A percentile compares a stretch with the other conserved stretches of the same genome.
Evolutionary conservation across 495 filamentous ascomycete genomes (phyloP).

Genomic region (Corynascus novoguineensis): DNA sequence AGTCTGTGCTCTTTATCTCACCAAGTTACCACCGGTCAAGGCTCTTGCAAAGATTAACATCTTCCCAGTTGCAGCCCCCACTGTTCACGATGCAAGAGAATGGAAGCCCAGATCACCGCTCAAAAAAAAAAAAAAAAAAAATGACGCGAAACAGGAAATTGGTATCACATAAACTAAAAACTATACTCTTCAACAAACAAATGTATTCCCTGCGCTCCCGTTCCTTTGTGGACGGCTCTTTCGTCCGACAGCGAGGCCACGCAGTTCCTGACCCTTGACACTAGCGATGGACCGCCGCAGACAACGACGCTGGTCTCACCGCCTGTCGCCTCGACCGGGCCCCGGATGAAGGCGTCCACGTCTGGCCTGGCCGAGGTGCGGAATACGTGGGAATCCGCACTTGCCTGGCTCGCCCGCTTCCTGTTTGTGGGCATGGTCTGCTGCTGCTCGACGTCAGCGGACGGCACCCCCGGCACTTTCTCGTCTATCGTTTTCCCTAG

Average conservation of each 20-base stretch:
- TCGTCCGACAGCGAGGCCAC: constrained; percentile 75
- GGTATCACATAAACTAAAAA: too few relatives aligned
- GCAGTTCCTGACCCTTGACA: constrained; percentile 57
- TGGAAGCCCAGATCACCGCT: too few relatives aligned
- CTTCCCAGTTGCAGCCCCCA: too few relatives aligned
- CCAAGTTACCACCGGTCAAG: too few relatives aligned
- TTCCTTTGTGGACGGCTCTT: constrained; percentile 84
- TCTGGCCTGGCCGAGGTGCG: constrained; percentile 39
- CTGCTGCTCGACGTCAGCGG: constrained; percentile 27
- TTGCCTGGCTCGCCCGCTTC: constrained; percentile 27
- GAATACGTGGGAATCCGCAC: constrained; percentile 38
- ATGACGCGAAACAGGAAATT: too few relatives aligned
- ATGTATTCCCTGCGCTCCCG: constrained; percentile 70
- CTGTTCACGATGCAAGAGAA: too few relatives aligned
- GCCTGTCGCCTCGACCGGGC: constrained; percentile 61
- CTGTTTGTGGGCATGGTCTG: constrained; percentile 22
- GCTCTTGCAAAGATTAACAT: too few relatives aligned
- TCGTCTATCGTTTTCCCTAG: constrained; percentile 19
- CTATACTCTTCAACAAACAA: constrained; percentile 48
- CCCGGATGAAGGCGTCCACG: constrained; percentile 40
- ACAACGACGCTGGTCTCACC: constrained; percentile 82
- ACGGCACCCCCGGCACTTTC: constrained; percentile 13
- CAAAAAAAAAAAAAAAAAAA: too few relatives aligned
- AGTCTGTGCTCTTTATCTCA: too few relatives aligned
- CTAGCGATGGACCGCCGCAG: constrained; percentile 67